A percentile compares a stretch with the other conserved stretches of the same genome.
phyloP scores from a whole-genome alignment of 257 asterid species.

The Solanum megistacrolobum region DNA sequence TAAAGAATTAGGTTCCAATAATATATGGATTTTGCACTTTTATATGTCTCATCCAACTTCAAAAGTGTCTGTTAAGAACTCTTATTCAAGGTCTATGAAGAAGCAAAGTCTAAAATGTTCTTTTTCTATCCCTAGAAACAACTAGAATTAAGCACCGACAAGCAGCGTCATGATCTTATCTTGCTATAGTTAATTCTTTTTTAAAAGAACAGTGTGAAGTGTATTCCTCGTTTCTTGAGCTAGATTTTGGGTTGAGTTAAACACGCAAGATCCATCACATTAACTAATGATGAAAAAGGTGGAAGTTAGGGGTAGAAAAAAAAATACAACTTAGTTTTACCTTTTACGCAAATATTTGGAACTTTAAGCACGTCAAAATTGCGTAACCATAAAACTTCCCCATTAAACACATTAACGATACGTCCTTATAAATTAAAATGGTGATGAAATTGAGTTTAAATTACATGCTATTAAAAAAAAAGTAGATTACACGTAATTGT shows the following conservation, averaged over 20 bases:
- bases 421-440: neutral
- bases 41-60: neutral
- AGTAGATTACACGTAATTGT: neutral
- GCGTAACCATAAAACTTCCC: neutral
- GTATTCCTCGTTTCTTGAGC: neutral
- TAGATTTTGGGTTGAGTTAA: neutral
- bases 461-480: neutral
- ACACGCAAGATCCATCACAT: neutral
- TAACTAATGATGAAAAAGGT: too few species aligned
- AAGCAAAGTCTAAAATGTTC: neutral
- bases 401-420: neutral
- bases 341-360: neutral
- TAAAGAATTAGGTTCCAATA: neutral
- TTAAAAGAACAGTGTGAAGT: neutral
- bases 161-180: neutral
- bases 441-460: neutral
- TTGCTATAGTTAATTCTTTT: neutral
- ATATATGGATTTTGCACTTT: neutral
- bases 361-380: neutral
- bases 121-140: neutral
- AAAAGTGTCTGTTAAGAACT: neutral
- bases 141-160: neutral
- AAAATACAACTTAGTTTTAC: neutral
- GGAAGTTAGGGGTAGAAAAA: too few species aligned
- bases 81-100: neutral